These are phyloP conservation scores for Ceratocystis diversiconidia DNA, from an alignment of 2,329 filamentous ascomycete genomes.

Conservation along the genomic window DNA sequence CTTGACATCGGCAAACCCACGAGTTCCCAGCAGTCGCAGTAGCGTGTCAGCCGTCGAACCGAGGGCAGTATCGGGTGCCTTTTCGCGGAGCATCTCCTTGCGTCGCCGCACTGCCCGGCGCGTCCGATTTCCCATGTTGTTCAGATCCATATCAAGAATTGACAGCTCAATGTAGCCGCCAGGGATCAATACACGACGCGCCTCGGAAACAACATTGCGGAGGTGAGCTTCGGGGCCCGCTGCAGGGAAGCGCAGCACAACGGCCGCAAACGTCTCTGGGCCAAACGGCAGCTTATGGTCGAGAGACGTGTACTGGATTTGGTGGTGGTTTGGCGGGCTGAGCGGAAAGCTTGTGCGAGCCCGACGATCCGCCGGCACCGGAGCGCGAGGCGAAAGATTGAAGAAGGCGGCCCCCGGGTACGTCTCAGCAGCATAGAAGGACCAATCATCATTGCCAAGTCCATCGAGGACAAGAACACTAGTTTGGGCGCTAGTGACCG, in stretches of 20 bases:
- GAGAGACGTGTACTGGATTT: conserved; percentile 53
- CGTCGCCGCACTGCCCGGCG: conserved; percentile 54
- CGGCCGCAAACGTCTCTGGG: conserved; percentile 57
- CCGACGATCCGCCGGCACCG: conserved; percentile 33
- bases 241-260: conserved; percentile 63
- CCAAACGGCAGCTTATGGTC: conserved; percentile 59
- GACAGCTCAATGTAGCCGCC: conserved; percentile 68
- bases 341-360: conserved; percentile 35
- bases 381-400: conserved; percentile 51
- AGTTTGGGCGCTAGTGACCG: conserved; percentile 29
- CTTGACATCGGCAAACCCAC: conserved; percentile 59
- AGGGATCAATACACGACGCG: conserved; percentile 62
- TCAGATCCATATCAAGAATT: conserved; percentile 64
- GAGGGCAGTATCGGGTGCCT: conserved; percentile 46
- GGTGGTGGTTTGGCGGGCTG: conserved; percentile 57
- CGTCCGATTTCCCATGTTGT: conserved; percentile 64
- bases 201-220: conserved; percentile 57
- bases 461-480: conserved; percentile 68
- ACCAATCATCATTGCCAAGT: conserved; percentile 79
- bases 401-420: conserved; percentile 64
- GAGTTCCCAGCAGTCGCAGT: conserved; percentile 50
- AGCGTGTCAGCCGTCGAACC: conserved; percentile 46
- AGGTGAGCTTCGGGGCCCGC: conserved; percentile 55
- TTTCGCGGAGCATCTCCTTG: conserved; percentile 54
- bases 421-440: conserved; percentile 69